phyloP scores from a whole-genome alignment of 192 early-diverging fungal genomes.

The Coemansia sp. region DNA sequence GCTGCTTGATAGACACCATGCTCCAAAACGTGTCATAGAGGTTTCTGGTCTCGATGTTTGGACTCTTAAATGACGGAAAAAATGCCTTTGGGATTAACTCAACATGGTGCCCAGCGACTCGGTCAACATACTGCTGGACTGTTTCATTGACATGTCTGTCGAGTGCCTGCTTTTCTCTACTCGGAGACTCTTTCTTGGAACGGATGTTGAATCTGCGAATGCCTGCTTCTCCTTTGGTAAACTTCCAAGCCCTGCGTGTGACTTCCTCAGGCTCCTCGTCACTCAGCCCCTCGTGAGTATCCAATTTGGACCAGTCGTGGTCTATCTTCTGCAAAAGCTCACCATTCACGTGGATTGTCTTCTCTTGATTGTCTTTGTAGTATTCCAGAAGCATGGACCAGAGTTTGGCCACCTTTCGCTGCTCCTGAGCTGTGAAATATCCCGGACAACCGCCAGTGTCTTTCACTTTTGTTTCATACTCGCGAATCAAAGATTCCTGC shows the following conservation, averaged over 20 bases:
- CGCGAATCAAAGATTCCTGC: slow-evolving; percentile 36
- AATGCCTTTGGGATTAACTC: slow-evolving; percentile 27
- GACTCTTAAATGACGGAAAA: slow-evolving; percentile 40
- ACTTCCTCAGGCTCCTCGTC: slow-evolving; percentile 20
- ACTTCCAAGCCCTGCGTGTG: slow-evolving; percentile 37
- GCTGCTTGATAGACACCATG: slow-evolving; percentile 23
- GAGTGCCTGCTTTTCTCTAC: slow-evolving; percentile 17
- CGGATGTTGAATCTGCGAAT: slow-evolving; percentile 19
- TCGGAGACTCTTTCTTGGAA: slow-evolving; percentile 13
- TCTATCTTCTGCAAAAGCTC: slow-evolving; percentile 23
- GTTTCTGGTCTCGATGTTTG: slow-evolving; percentile 23
- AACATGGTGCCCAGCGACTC: slow-evolving; percentile 21
- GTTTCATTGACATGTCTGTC: slow-evolving; percentile 48
- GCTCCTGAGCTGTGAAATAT: slow-evolving; percentile 28
- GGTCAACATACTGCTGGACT: slow-evolving; percentile 36
- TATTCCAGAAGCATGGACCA: slow-evolving; percentile 36
- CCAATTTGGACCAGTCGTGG: slow-evolving; percentile 35
- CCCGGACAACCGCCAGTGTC: slow-evolving; percentile 23
- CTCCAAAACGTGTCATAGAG: slow-evolving; percentile 39
- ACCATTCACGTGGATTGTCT: slow-evolving; percentile 24
- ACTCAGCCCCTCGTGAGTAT: slow-evolving; percentile 9
- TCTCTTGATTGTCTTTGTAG: slow-evolving; percentile 22
- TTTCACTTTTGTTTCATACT: slow-evolving; percentile 25
- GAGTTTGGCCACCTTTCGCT: slow-evolving; percentile 32
- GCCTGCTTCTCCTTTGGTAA: slow-evolving; percentile 34